Percentiles rank a stretch among this genome's conserved stretches.
phyloP scores from a whole-genome alignment of 345 rosid genomes.

The Eucalyptus tenuipes region DNA sequence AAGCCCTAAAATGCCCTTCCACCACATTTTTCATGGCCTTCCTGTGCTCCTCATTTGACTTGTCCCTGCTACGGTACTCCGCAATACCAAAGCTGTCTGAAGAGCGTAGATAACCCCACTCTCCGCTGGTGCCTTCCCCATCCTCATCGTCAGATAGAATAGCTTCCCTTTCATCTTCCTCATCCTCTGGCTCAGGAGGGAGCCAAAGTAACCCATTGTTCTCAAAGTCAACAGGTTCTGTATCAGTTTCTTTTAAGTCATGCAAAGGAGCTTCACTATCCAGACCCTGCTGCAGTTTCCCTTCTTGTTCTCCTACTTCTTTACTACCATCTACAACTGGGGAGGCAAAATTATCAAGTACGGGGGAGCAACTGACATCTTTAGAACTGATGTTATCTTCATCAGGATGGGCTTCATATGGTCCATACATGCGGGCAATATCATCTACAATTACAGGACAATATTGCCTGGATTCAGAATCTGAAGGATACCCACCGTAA shows the following conservation, averaged over 20 bases:
- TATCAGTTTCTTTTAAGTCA: slow-evolving; percentile 32
- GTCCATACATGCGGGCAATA: slow-evolving; percentile 26
- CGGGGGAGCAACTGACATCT: slow-evolving; percentile 23
- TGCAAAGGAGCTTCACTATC: slow-evolving; percentile 35
- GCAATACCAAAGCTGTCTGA: slow-evolving; percentile 74
- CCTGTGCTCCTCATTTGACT: slow-evolving; percentile 66
- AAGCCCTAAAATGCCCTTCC: slow-evolving; percentile 94
- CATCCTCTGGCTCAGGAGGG: slow-evolving; percentile 92
- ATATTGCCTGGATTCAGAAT: slow-evolving; percentile 41
- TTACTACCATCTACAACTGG: slow-evolving; percentile 19
- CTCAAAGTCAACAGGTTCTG: slow-evolving; percentile 84
- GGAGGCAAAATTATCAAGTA: slow-evolving; percentile 29
- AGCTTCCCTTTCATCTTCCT: slow-evolving; percentile 88
- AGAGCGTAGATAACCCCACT: slow-evolving; percentile 62
- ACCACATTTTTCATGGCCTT: slow-evolving; percentile 82
- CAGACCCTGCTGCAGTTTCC: slow-evolving; percentile 20
- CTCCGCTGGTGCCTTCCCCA: slow-evolving; percentile 58
- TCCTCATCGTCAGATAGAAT: slow-evolving; percentile 66
- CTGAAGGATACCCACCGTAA: slow-evolving; percentile 40
- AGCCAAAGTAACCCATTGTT: slow-evolving; percentile 74
- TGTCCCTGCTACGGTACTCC: slow-evolving; percentile 54
- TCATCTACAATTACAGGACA: slow-evolving; percentile 32
- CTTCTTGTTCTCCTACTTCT: slow-evolving; percentile 14
- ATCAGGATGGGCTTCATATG: slow-evolving; percentile 28
- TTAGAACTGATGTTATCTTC: slow-evolving; percentile 29